Base-by-base conservation (phyloP, 139 green algal species). In the Picochlorum sp. region DNA sequence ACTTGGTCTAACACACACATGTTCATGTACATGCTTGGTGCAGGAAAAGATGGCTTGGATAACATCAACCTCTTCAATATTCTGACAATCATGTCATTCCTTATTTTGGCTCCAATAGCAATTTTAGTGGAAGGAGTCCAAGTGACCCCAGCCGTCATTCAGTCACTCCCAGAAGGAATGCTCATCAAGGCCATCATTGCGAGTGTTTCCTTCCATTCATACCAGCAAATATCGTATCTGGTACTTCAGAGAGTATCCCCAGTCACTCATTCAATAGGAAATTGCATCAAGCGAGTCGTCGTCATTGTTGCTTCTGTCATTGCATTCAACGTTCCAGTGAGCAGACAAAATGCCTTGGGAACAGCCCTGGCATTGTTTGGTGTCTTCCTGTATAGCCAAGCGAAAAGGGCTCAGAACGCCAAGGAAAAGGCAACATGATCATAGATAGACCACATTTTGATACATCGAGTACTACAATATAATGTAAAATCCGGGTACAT, bases 261-360 rank as follows among this genome's bases (percentile, higher is more conserved):
- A 1, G 94, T 99, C 28, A 97, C 94, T 11, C 94, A 99, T 82
- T 96, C 90, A 49, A 92, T 99, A 38, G 94, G 94, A 73, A 99
- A 99, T 85, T 98, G 94, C 67, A 82, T 98, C 20, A 98, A 98
- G 86, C 78, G 92, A 9, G 91, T 98, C 37, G 85, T 97, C 45
- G 92, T 98, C 38, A 98, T 98, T 70, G 85, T 92, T 21, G 81
- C 87, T 6, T 88, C 83, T 3, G 82, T 98, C 21, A 49, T 98
- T 20, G 82, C 95, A 45, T 98, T 98, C 81, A 70, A 78, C 13
- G 96, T 90, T 64, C 92, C 92, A 18, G 84, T 97, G 58, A 77
- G 71, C 6, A 21, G 70, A 34, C 63, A 78, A 26, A 80, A 79
- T 45, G 66, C 72, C 50, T 55, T 79, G 21, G 75, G 75, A 49